Conservation (phyloP, 306 rosid species). For the Abrus precatorius region DNA sequence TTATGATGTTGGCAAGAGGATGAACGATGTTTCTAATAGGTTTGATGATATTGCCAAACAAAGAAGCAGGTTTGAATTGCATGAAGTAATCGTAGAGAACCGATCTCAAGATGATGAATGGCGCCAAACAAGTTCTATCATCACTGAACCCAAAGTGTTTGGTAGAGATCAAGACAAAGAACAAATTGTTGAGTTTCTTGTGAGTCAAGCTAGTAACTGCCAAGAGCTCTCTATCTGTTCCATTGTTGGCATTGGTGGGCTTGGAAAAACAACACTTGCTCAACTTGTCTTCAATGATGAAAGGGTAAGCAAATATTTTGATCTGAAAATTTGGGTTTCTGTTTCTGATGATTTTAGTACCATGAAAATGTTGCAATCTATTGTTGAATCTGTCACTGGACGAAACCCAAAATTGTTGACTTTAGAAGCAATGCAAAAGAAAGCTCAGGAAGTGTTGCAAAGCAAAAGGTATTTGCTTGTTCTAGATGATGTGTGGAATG, state of each 20-base stretch:
- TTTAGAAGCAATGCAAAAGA: not conserved
- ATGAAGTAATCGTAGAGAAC: no score
- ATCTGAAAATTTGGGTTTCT: constrained; percentile 27
- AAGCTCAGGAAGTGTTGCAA: constrained; percentile 11
- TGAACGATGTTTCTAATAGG: not conserved
- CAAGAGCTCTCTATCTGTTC: not conserved
- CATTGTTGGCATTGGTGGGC: constrained; percentile 35
- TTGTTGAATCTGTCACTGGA: not conserved
- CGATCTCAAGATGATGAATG: not conserved
- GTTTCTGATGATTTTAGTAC: constrained; percentile 11
- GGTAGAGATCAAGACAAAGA: constrained; percentile 40
- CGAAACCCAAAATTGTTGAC: not conserved
- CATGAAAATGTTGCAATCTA: not conserved
- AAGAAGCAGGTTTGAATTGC: not conserved
- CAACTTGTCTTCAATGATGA: constrained; percentile 27
- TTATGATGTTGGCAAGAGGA: constrained; percentile 4
- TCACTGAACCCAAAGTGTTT: not conserved
- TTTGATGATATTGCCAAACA: constrained; percentile 22
- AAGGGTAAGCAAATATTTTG: not conserved
- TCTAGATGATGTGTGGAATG: constrained; percentile 59
- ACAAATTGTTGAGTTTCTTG: constrained; percentile 28
- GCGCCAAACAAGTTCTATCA: constrained; percentile 37
- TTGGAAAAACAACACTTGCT: constrained; percentile 39
- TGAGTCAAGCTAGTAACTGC: not conserved
- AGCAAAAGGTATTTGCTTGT: constrained; percentile 45